phyloP scores from a whole-genome alignment of 1,284 basidiomycete genomes.

The Papiliotrema nemorosa region DNA sequence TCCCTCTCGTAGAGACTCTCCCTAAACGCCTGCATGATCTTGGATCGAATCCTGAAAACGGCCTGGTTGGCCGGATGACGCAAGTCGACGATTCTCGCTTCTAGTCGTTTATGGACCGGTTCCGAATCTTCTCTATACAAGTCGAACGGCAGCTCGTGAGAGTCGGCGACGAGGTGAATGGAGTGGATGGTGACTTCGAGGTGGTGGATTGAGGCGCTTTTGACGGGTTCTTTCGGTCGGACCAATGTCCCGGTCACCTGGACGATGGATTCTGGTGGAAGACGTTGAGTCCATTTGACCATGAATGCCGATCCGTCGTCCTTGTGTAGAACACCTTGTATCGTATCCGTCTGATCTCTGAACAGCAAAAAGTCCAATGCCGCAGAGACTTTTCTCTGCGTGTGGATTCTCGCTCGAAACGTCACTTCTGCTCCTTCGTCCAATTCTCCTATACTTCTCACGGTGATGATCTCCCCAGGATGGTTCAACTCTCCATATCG shows the following conservation, averaged over 20 bases:
- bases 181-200: conserved; percentile 51
- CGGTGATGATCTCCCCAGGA: conserved; percentile 14
- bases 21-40: conserved; percentile 52
- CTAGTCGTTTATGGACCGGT: conserved; percentile 42
- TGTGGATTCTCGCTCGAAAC: conserved; percentile 28
- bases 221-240: conserved; percentile 50
- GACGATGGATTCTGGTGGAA: conserved; percentile 53
- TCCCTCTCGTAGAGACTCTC: conserved; percentile 50
- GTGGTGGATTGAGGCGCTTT: conserved; percentile 50
- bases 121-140: conserved; percentile 10
- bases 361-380: conserved; percentile 54
- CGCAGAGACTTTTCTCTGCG: conserved; percentile 29
- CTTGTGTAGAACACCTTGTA: conserved; percentile 52
- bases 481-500: conserved; percentile 16
- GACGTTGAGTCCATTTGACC: conserved; percentile 52
- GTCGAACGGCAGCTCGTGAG: conserved; percentile 26
- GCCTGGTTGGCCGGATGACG: conserved; percentile 55
- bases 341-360: conserved; percentile 51
- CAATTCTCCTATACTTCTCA: conserved; percentile 18
- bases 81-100: conserved; percentile 52
- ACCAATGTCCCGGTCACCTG: conserved; percentile 51
- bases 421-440: conserved; percentile 21
- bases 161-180: conserved; percentile 25
- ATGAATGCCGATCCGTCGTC: conserved; percentile 41
- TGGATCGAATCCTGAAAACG: conserved; percentile 54